Base-by-base conservation (phyloP, 2,329 filamentous ascomycete species). In the Aspergillus sp. region DNA sequence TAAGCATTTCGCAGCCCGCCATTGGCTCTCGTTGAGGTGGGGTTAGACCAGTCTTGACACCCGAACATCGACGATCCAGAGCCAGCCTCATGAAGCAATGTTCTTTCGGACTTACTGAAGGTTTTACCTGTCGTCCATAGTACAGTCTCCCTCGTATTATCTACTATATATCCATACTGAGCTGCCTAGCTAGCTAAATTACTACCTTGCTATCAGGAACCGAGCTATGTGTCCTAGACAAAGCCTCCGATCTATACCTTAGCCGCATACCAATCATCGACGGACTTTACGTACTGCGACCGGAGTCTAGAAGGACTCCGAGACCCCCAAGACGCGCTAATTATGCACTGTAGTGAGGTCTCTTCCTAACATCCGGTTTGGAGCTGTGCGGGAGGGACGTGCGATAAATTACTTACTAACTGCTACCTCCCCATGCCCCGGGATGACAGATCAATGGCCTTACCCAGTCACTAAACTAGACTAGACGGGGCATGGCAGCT, bases 41-140 rank as follows among this genome's bases (percentile, higher is more conserved):
- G 47, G 25, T 30, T n/a, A 17, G 32, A 17, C 47, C 47, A 50
- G 27, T 50, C 47, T 50, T 50, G 47, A 50, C 47, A 50, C 47
- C 47, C 47, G 47, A 15, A 49, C 47, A 13, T 49, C 47, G 47
- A 50, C 47, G 47, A 50, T 32, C 47, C 47, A 50, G 47, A 50
- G 47, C 47, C 47, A 50, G 47, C 47, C 44, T 30, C 47, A 50
- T 50, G 27, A 50, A 27, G 47, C 44, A 49, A 25, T 49, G 44
- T 49, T 5, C 44, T 23, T 48, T 48, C 44, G 44, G 44, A 48
- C 21, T n/a, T 48, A 48, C 10, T 32, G 44, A n/a, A n/a, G 21
- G 44, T 48, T 25, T 15, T 7, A 49, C 15, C 39, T 17, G 6
- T 41, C 13, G 38, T 8, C 38, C 38, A 15, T 15, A 41, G 25